Evolutionary conservation across 73 alveolate species (phyloP).

Genomic region (Tetrahymena elliotti): DNA sequence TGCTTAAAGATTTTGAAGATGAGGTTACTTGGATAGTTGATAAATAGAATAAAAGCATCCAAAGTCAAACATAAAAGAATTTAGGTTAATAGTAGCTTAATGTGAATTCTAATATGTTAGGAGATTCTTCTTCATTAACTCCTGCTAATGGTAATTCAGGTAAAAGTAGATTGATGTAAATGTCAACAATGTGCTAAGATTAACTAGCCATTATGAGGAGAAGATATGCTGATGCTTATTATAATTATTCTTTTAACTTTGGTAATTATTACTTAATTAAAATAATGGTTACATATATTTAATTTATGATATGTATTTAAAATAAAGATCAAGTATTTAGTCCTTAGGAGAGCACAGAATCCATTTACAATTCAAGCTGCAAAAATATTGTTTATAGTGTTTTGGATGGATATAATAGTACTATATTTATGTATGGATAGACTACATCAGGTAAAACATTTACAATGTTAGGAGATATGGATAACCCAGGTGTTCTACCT

Average conservation of each 20-base stretch:
- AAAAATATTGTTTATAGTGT: conserved; percentile 38
- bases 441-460: conserved; percentile 82
- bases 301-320: background rate
- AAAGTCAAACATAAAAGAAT: conserved; percentile 5
- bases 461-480: conserved; percentile 68
- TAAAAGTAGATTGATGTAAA: background rate
- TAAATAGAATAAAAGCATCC: conserved; percentile 50
- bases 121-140: background rate
- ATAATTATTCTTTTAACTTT: conserved; percentile 18
- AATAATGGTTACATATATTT: background rate
- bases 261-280: background rate
- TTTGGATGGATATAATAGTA: conserved; percentile 61
- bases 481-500: conserved; percentile 59
- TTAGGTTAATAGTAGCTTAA: background rate
- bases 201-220: background rate
- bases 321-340: conserved; percentile 51
- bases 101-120: background rate
- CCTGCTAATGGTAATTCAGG: background rate
- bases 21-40: conserved; percentile 92
- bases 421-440: conserved; percentile 75
- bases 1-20: conserved; percentile 89
- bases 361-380: conserved; percentile 44
- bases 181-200: background rate
- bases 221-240: conserved; percentile 39
- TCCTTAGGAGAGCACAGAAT: conserved; percentile 33